Conservation (phyloP, 2,329 filamentous ascomycete genomes). For the Lachnellula cervina region DNA sequence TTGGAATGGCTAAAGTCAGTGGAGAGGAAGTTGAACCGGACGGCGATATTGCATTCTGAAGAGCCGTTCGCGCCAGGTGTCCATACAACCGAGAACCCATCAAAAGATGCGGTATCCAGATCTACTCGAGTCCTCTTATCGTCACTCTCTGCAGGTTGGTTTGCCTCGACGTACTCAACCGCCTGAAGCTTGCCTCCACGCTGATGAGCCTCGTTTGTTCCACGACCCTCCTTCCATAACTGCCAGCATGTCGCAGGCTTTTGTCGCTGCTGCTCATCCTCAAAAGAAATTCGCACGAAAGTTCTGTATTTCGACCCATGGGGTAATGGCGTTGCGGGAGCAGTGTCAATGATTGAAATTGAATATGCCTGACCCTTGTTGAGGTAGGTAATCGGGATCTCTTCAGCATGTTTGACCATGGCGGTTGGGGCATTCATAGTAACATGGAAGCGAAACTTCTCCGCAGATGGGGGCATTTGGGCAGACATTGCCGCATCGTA, state of each 20-base stretch:
- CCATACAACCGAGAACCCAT: constrained; percentile 91
- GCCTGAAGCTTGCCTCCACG: constrained; percentile 87
- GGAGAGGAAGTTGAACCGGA: constrained; percentile 96
- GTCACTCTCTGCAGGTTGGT: constrained; percentile 54
- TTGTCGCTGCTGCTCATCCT: constrained; percentile 87
- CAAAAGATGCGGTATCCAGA: constrained; percentile 75
- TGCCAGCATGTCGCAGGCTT: constrained; percentile 83
- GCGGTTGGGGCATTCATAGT: constrained; percentile 91
- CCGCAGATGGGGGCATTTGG: constrained; percentile 48
- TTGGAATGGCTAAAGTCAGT: constrained; percentile 99
- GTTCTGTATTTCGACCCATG: constrained; percentile 75
- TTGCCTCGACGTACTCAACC: constrained; percentile 81
- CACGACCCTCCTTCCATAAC: constrained; percentile 92
- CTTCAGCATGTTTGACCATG: constrained; percentile 85
- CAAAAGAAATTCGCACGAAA: constrained; percentile 91
- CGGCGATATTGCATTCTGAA: constrained; percentile 77
- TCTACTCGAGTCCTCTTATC: constrained; percentile 65
- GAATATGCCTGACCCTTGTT: constrained; percentile 97
- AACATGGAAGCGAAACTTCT: constrained; percentile 84
- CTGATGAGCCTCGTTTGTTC: constrained; percentile 93
- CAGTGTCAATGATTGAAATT: constrained; percentile 75
- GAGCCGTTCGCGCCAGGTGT: constrained; percentile 63
- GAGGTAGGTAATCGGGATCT: constrained; percentile 95
- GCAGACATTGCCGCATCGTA: constrained; percentile 43
- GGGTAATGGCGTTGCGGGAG: constrained; percentile 51